Base-by-base conservation (phyloP, 768 basidiomycete species). In the Suillus subaureus region DNA sequence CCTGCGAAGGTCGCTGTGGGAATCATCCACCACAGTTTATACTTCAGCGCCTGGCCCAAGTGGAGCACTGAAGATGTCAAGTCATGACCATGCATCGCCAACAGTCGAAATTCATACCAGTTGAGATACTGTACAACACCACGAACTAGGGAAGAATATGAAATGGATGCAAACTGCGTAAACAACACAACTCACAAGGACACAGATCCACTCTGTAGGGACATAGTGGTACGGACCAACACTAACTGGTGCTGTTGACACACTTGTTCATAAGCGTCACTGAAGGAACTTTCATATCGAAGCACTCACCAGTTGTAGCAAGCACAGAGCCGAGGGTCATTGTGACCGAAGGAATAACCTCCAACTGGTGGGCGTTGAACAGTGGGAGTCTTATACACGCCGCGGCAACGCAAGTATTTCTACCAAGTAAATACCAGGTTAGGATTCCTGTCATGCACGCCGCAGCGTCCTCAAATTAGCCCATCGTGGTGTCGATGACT, bases 1-100 rank as follows among this genome's bases (percentile, higher is more conserved):
- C 85, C 85, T 54, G 82, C 80, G 0, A 86, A 68, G n/a, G 79
- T 74, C 11, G 79, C 79, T 0, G 88, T 88, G 0, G 82, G 81
- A 51, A 86, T 35, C 12, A 88, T 68, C 81, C 82, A 89, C 83
- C 85, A 87, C 61, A 81, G 74, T 11, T 80, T 79, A 69, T 75
- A 84, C 49, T 73, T 74, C 1, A 79, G 57, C 0, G 83, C 79
- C 74, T 88, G 84, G 1, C 68, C 77, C 9, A 80, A 21, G 69
- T 90, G 89, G 1, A 79, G 54, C 2, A 81, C 85, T 88, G 13
- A 33, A 28, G n/a, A 15, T 6, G 18, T 37, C n/a, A 58, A 18
- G 35, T 54, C 7, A 57, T 55, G 3, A 18, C 8, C 35, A 35
- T 63, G 31, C n/a, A 39, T n/a, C 12, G 8, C 16, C 31, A 40